Percentiles rank a stretch among this genome's conserved stretches.
These are phyloP conservation scores for Corinectria fuckeliana DNA, from an alignment of 2,329 filamentous ascomycete genomes.

Conservation along the genomic window DNA sequence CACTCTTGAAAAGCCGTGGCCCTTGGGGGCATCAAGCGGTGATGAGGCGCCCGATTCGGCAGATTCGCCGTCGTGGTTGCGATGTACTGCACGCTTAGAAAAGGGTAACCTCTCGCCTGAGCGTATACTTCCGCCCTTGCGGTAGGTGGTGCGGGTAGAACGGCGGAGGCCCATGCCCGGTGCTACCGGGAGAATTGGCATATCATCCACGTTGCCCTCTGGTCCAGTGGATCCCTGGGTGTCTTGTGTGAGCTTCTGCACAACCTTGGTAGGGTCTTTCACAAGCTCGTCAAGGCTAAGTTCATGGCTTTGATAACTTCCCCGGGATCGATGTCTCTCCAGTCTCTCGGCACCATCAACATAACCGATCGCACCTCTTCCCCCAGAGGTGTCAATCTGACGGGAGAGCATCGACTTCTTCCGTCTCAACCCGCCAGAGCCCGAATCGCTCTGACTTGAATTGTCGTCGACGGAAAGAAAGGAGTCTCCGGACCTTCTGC, in stretches of 20 bases:
- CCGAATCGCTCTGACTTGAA: conserved; percentile 59
- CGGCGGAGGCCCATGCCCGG: conserved; percentile 82
- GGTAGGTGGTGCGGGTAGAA: conserved; percentile 90
- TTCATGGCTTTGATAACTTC: conserved; percentile 60
- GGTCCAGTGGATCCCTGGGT: conserved; percentile 53
- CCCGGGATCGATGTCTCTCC: conserved; percentile 73
- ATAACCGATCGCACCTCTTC: conserved; percentile 67
- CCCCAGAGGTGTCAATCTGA: conserved; percentile 79
- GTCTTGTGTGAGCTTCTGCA: conserved; percentile 71
- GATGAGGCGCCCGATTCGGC: conserved; percentile 38
- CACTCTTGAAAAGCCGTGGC: conserved; percentile 64
- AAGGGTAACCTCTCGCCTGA: conserved; percentile 78
- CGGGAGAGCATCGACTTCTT: conserved; percentile 97
- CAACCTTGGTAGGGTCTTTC: conserved; percentile 75
- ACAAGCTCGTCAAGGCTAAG: conserved; percentile 83
- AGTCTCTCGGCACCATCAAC: conserved; percentile 84
- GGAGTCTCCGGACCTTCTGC: conserved; percentile 79
- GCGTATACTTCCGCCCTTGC: conserved; percentile 82
- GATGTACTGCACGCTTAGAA: conserved; percentile 72
- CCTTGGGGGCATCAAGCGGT: conserved; percentile 54
- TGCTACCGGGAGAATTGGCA: conserved; percentile 83
- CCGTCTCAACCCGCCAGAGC: conserved; percentile 71
- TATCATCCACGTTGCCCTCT: conserved; percentile 67
- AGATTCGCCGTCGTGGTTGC: conserved; percentile 65
- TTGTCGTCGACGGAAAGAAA: conserved; percentile 64